phyloP scores from a whole-genome alignment of 768 basidiomycete genomes.

The Gymnopilus dilepis region DNA sequence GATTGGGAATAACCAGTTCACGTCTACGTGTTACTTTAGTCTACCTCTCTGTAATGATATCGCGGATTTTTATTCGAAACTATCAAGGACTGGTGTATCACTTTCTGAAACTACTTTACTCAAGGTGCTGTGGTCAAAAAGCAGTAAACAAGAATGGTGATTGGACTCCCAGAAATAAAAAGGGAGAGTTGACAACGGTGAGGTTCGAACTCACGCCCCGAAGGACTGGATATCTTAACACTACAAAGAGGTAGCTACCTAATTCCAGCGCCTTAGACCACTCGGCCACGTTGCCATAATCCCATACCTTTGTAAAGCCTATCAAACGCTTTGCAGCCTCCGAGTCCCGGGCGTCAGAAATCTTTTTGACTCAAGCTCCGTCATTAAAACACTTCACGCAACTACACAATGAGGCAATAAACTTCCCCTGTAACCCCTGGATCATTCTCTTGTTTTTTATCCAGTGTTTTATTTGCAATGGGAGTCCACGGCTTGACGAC shows the following conservation, averaged over 20 bases:
- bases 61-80: too few relatives aligned
- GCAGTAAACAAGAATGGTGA: not conserved
- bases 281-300: constrained; percentile 58
- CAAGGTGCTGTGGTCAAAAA: too few relatives aligned
- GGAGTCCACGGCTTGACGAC: constrained; percentile 60
- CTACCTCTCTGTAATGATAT: not conserved
- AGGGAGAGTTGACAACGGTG: constrained; percentile 41
- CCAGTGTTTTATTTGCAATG: constrained; percentile 34
- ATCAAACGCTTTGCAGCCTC: not conserved
- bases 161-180: not conserved
- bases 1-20: constrained; percentile 64
- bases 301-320: not conserved
- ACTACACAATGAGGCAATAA: constrained; percentile 10
- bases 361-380: not conserved
- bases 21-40: not conserved
- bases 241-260: constrained; percentile 32
- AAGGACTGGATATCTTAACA: constrained; percentile 40
- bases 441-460: not conserved
- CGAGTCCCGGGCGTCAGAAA: not conserved
- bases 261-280: constrained; percentile 68
- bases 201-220: constrained; percentile 52
- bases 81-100: too few relatives aligned
- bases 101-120: too few relatives aligned
- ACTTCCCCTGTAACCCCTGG: not conserved
- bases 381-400: not conserved